phyloP scores from a whole-genome alignment of 805 yeast genomes.

The Jamesozyma lodderae region DNA sequence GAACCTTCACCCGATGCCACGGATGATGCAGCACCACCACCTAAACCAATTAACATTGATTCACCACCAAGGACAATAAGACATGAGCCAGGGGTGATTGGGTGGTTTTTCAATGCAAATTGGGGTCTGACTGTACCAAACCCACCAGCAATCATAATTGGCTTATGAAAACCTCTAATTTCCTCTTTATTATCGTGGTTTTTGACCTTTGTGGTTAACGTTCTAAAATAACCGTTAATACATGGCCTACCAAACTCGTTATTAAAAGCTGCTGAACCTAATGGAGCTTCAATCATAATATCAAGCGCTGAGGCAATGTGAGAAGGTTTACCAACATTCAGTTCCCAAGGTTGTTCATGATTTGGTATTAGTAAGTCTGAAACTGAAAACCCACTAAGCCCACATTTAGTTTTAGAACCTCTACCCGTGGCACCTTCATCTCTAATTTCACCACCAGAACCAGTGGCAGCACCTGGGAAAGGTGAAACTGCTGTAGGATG shows the following conservation, averaged over 20 bases:
- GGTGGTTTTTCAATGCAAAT: slow-evolving; percentile 77
- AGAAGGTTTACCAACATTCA: slow-evolving; percentile 76
- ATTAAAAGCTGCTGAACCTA: slow-evolving; percentile 96
- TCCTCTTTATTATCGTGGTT: slow-evolving; percentile 56
- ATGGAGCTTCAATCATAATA: slow-evolving; percentile 94
- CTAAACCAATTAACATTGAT: slow-evolving; percentile 94
- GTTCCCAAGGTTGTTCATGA: slow-evolving; percentile 90
- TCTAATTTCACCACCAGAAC: slow-evolving; percentile 99
- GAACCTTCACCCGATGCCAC: slow-evolving; percentile 94
- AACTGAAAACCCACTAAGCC: slow-evolving; percentile 86
- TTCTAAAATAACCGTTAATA: slow-evolving; percentile 92
- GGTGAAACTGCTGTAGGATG: slow-evolving; percentile 99
- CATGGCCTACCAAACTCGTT: slow-evolving; percentile 99
- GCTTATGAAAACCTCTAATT: slow-evolving; percentile 94
- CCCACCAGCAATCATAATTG: slow-evolving; percentile 99
- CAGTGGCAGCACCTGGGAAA: slow-evolving; percentile 98
- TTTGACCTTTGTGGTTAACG: slow-evolving; percentile 72
- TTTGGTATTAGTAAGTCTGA: slow-evolving; percentile 84
- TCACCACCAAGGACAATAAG: slow-evolving; percentile 96
- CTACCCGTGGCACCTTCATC: slow-evolving; percentile 99
- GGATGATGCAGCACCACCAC: slow-evolving; percentile 99
- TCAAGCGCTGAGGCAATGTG: slow-evolving; percentile 91
- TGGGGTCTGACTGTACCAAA: slow-evolving; percentile 94
- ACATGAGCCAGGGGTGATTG: slow-evolving; percentile 84
- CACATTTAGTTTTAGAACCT: slow-evolving; percentile 96